A percentile compares a stretch with the other conserved stretches of the same genome.
Evolutionary conservation across 768 basidiomycete species (phyloP).

Genomic region (Russula earlei): DNA sequence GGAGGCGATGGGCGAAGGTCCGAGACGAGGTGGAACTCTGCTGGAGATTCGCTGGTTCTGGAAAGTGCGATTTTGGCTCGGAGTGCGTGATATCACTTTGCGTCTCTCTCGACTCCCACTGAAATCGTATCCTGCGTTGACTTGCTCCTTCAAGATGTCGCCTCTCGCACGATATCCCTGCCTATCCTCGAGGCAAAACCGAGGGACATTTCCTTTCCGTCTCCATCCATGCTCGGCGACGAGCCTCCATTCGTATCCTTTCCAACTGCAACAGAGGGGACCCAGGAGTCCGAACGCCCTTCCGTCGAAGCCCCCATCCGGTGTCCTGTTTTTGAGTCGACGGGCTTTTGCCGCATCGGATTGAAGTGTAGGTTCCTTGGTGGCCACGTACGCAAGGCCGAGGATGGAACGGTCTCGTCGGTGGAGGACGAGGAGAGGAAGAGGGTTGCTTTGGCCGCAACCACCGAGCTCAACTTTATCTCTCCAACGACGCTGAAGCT

Average conservation of each 20-base stretch:
- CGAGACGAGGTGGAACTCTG: constrained; percentile 79
- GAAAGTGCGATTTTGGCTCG: constrained; percentile 59
- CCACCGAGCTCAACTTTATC: constrained; percentile 63
- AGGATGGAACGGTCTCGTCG: constrained; percentile 36
- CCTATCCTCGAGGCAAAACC: constrained; percentile 74
- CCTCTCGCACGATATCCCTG: constrained; percentile 65
- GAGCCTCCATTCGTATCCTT: constrained; percentile 42
- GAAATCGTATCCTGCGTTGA: background rate
- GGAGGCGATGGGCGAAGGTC: constrained; percentile 65
- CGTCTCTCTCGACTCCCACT: background rate
- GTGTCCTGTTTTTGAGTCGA: constrained; percentile 61
- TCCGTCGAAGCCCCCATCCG: constrained; percentile 39
- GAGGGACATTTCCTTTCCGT: constrained; percentile 56
- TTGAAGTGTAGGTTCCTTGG: constrained; percentile 89
- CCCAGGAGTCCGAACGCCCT: constrained; percentile 25
- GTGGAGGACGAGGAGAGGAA: constrained; percentile 52
- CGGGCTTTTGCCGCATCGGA: constrained; percentile 74
- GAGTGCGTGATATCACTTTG: constrained; percentile 34
- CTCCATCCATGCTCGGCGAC: constrained; percentile 33
- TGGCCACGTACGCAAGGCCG: constrained; percentile 51
- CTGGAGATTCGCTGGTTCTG: constrained; percentile 64
- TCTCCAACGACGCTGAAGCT: constrained; percentile 47
- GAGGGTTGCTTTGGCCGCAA: constrained; percentile 35
- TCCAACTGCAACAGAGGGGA: constrained; percentile 24
- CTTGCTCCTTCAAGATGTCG: constrained; percentile 45